These are phyloP conservation scores for Starmera dryadoides DNA, from an alignment of 805 yeast species.

Conservation along the genomic window DNA sequence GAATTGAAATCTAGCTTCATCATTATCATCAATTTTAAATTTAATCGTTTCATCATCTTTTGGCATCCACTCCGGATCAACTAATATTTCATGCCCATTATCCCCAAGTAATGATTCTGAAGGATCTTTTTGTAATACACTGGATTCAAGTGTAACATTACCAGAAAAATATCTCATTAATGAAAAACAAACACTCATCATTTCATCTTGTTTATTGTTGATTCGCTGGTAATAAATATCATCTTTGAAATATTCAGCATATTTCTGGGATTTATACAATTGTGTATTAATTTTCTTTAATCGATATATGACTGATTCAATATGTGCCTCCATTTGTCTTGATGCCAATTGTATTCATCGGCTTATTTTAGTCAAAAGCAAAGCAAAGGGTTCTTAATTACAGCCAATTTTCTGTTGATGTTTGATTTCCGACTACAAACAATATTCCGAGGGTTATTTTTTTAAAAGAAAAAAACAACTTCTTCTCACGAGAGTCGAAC, in stretches of 20 bases:
- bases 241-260: constrained; percentile 5
- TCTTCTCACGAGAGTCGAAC: no score
- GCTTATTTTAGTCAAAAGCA: constrained; percentile 6
- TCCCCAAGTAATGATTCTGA: no score
- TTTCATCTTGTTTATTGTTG: constrained; percentile 10
- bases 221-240: constrained; percentile 7
- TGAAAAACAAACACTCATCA: constrained; percentile 3
- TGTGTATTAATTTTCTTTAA: constrained; percentile 5
- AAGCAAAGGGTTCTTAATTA: no score
- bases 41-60: not conserved
- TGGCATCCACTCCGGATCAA: constrained; percentile 2
- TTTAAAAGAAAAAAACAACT: no score
- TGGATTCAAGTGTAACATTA: no score
- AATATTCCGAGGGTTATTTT: no score
- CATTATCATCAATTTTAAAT: constrained; percentile 2
- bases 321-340: constrained; percentile 8
- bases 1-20: constrained; percentile 3
- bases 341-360: not conserved
- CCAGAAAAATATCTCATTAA: no score
- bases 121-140: no score
- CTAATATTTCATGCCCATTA: no score
- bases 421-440: no score
- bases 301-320: constrained; percentile 1
- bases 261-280: constrained; percentile 7
- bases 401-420: no score